Evolutionary conservation across 2,329 filamentous ascomycete species (phyloP).

Genomic region (Nigrospora oryzae): DNA sequence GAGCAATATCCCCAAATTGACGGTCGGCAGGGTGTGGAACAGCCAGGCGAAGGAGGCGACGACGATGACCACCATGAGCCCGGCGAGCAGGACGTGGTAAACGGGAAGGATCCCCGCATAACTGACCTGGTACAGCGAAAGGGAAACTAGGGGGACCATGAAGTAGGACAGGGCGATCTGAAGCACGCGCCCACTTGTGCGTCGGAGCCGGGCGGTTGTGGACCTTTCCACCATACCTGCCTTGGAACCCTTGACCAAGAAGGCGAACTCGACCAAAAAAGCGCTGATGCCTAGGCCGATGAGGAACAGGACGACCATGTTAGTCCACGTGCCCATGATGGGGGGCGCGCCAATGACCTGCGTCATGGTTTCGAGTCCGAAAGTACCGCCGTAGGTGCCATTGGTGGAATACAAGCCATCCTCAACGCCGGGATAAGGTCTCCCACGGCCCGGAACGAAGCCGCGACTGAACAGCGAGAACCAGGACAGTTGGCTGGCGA

Average conservation of each 20-base stretch:
- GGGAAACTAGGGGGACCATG: conserved; percentile 6
- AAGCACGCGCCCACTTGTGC: conserved; percentile 1
- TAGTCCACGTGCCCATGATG: conserved; percentile 58
- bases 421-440: too few species aligned
- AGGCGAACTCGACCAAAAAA: too few species aligned
- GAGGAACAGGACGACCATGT: conserved; percentile 50
- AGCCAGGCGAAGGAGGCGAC: too few species aligned
- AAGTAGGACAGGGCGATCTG: conserved; percentile 7
- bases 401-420: too few species aligned
- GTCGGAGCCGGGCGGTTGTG: background rate
- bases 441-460: too few species aligned
- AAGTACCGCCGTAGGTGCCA: conserved; percentile 17
- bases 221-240: too few species aligned
- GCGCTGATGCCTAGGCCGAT: background rate
- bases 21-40: too few species aligned
- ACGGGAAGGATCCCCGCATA: too few species aligned
- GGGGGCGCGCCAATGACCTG: conserved; percentile 59
- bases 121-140: background rate
- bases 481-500: conserved; percentile 59
- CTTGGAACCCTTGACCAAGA: too few species aligned
- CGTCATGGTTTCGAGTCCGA: conserved; percentile 56
- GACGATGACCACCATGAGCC: too few species aligned
- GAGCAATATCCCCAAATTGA: too few species aligned
- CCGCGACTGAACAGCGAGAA: conserved; percentile 46
- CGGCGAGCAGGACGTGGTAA: too few species aligned